A percentile compares a stretch with the other conserved stretches of the same genome.
phyloP scores from a whole-genome alignment of 768 basidiomycete genomes.

The Russula vinacea region DNA sequence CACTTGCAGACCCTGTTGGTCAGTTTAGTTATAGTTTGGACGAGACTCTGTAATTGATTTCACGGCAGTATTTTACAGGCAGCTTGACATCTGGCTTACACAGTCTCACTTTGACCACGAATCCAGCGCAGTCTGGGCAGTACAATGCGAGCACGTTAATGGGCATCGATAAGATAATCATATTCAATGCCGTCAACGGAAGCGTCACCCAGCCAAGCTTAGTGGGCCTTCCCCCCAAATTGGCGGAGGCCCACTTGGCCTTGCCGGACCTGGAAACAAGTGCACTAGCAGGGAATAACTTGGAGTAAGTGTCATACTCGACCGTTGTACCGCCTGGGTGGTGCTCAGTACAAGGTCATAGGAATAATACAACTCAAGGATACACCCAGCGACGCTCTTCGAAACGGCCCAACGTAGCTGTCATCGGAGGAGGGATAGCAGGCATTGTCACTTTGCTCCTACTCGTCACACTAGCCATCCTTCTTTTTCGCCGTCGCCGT shows the following conservation, averaged over 20 bases:
- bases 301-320: neutral
- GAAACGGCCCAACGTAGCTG: neutral
- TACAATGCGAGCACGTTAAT: conserved; percentile 13
- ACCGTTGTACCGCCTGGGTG: neutral
- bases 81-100: conserved; percentile 42
- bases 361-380: neutral
- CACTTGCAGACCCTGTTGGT: conserved; percentile 33
- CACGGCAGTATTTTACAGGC: conserved; percentile 42
- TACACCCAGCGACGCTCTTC: neutral
- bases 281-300: neutral
- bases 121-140: conserved; percentile 26
- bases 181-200: conserved; percentile 8
- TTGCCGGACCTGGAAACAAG: too few relatives aligned
- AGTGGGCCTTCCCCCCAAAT: neutral
- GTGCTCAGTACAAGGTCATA: neutral
- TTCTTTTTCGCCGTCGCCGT: conserved; percentile 17
- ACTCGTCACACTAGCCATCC: neutral
- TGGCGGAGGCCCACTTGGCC: neutral
- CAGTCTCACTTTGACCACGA: conserved; percentile 40
- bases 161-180: conserved; percentile 22
- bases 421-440: conserved; percentile 1
- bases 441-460: conserved; percentile 4
- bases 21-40: conserved; percentile 15
- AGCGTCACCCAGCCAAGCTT: neutral
- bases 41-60: conserved; percentile 2